Evolutionary conservation across 805 yeast species (phyloP), one percentile per base, ranked within the genome.

Genomic region (Schwanniomyces polymorphus): DNA sequence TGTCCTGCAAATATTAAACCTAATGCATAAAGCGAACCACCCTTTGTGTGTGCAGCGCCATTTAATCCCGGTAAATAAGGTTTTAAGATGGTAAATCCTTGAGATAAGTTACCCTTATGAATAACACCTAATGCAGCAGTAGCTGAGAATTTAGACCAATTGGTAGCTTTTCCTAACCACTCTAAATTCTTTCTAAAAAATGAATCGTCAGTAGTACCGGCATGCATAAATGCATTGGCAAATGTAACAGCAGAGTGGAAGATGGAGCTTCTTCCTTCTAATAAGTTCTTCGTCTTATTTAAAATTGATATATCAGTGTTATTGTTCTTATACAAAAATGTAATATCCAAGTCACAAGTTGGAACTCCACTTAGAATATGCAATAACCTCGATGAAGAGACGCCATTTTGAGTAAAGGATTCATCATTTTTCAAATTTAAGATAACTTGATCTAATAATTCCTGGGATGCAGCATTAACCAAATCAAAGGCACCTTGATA

Each of bases 91-190:
- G 85, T 81, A 63, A 84, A 84, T 45, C 98, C 99, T 63, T 91
- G 96, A 0, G 96, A 81, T 48, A 94, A 76, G 66, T 92, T 92
- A 45, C 99, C 98, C 61, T 86, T 88, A 65, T 94, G 98, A 56
- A 94, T 91, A 27, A 92, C 98, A 63, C 99, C 99, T 51, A 94
- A 74, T 11, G 98, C 97, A 7, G 98, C 98, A 11, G 98, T 92
- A 2, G 98, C 97, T 0, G 97, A 84, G 66, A 94, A 94, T 64
- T 92, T 94, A 5, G 97, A 91, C 99, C 99, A 94, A 68, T 92
- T 91, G 41, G 92, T 85, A n/a, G 99, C 97, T 69, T 91, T 89
- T 38, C 96, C 95, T 55, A 94, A 76, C 97, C 98, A 94, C 59
- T 92, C 97, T 60, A 91, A 75, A 63, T 94, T 94, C 38, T 86